These are phyloP conservation scores for Kregervanrija delftensis DNA, from an alignment of 805 yeast genomes.

Conservation along the genomic window DNA sequence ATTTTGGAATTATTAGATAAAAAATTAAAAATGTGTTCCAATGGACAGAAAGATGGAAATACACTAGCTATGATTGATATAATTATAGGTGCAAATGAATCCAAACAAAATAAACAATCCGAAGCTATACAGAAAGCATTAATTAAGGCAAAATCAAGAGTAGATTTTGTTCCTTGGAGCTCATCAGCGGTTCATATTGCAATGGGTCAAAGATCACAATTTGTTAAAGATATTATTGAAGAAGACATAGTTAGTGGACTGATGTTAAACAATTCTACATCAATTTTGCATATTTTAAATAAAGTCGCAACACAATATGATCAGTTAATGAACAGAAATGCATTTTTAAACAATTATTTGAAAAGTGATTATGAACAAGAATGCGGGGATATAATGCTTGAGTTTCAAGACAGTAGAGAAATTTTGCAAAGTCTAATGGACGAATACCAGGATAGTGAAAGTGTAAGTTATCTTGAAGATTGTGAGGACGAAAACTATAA, in stretches of 20 bases:
- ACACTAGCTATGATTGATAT: constrained; percentile 61
- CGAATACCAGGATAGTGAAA: constrained; percentile 40
- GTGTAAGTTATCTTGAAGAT: constrained; percentile 40
- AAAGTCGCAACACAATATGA: constrained; percentile 70
- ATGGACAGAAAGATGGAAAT: constrained; percentile 38
- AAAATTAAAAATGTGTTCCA: constrained; percentile 62
- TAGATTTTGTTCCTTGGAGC: constrained; percentile 81
- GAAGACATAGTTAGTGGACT: constrained; percentile 54
- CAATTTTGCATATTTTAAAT: constrained; percentile 57
- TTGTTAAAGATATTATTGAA: constrained; percentile 24
- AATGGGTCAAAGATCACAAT: constrained; percentile 67
- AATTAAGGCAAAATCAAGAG: constrained; percentile 54
- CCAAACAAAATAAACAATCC: constrained; percentile 1
- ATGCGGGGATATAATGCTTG: constrained; percentile 40
- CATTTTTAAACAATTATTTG: constrained; percentile 75
- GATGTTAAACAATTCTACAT: constrained; percentile 77
- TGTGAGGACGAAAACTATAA: constrained; percentile 27
- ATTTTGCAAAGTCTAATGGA: constrained; percentile 36
- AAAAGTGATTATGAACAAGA: constrained; percentile 38
- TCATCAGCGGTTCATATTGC: constrained; percentile 75
- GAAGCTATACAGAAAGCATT: constrained; percentile 64
- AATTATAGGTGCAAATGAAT: constrained; percentile 39
- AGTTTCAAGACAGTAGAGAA: constrained; percentile 43
- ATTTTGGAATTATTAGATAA: constrained; percentile 76
- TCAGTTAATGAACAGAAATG: constrained; percentile 67